Conservation (phyloP, 2,329 filamentous ascomycete species). For the Ophiostoma quercus region DNA sequence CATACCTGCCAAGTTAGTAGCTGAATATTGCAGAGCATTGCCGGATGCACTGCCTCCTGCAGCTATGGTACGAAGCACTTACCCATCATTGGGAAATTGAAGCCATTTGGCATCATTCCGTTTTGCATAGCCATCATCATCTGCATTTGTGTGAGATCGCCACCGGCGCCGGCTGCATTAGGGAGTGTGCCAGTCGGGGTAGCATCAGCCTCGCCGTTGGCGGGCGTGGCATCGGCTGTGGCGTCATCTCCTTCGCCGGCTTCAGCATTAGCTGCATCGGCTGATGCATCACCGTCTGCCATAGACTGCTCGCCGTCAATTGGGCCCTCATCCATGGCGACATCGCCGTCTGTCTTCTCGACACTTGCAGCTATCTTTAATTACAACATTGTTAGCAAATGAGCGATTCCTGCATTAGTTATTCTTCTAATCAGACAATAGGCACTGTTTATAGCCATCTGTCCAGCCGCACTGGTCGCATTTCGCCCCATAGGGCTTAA, state of each 20-base stretch:
- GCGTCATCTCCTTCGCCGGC: background rate
- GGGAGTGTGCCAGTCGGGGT: background rate
- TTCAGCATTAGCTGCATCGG: slow-evolving; percentile 33
- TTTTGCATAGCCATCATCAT: slow-evolving; percentile 75
- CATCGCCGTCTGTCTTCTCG: background rate
- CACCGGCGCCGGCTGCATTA: slow-evolving; percentile 36
- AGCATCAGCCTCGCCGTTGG: slow-evolving; percentile 30
- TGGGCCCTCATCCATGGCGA: background rate
- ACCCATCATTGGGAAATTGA: slow-evolving; percentile 81
- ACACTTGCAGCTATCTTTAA: background rate
- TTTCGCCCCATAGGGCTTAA: background rate
- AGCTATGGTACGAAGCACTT: slow-evolving; percentile 38
- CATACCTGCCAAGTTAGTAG: background rate
- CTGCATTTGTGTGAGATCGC: slow-evolving; percentile 72
- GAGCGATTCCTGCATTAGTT: background rate
- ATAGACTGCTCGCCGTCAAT: slow-evolving; percentile 21
- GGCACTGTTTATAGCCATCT: slow-evolving; percentile 4
- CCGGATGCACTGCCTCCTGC: too few relatives aligned
- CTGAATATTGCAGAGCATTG: too few relatives aligned
- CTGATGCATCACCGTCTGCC: slow-evolving; percentile 28
- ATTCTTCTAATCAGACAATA: background rate
- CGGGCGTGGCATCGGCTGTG: background rate
- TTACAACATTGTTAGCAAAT: slow-evolving; percentile 12
- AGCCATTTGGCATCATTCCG: slow-evolving; percentile 51
- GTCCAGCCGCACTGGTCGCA: background rate